A percentile compares a stretch with the other conserved stretches of the same genome.
Conservation (phyloP, 2,329 filamentous ascomycete species). For the Verticillium zaregamsianum region DNA sequence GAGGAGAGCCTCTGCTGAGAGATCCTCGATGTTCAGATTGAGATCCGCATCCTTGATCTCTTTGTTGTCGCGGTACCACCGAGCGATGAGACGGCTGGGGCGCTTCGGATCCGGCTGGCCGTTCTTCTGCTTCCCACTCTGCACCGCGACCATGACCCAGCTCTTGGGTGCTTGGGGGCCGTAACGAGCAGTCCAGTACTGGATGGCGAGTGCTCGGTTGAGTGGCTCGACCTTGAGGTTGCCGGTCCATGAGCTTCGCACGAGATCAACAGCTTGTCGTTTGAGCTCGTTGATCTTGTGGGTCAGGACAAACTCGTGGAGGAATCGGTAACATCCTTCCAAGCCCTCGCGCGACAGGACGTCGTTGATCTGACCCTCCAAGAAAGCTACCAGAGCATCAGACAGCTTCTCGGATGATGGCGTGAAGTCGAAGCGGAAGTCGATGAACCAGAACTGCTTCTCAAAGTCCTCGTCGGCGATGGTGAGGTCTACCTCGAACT, state of each 20-base stretch:
- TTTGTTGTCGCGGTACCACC: constrained; percentile 83
- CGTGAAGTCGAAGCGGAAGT: constrained; percentile 78
- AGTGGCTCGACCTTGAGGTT: constrained; percentile 73
- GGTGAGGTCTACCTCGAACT: constrained; percentile 92
- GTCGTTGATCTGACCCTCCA: constrained; percentile 71
- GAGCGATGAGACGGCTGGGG: constrained; percentile 55
- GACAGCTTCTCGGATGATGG: constrained; percentile 62
- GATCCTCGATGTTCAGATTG: constrained; percentile 56
- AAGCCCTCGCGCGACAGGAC: constrained; percentile 68
- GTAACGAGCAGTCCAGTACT: constrained; percentile 78
- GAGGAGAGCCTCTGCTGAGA: constrained; percentile 73
- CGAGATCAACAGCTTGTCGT: constrained; percentile 70
- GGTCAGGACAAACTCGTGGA: constrained; percentile 85
- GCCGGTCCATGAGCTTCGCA: constrained; percentile 70
- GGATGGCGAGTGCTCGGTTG: constrained; percentile 77
- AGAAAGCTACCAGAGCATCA: constrained; percentile 56
- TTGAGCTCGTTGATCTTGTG: constrained; percentile 83
- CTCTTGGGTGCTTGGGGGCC: constrained; percentile 62
- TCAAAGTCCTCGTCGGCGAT: constrained; percentile 80
- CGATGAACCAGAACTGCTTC: constrained; percentile 90
- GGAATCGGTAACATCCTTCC: constrained; percentile 74
- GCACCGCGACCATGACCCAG: constrained; percentile 85
- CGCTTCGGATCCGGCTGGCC: constrained; percentile 33
- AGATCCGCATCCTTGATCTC: constrained; percentile 69
- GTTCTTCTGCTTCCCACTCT: constrained; percentile 54